Conservation (phyloP, 306 rosid genomes). For the Fagus crenata region DNA sequence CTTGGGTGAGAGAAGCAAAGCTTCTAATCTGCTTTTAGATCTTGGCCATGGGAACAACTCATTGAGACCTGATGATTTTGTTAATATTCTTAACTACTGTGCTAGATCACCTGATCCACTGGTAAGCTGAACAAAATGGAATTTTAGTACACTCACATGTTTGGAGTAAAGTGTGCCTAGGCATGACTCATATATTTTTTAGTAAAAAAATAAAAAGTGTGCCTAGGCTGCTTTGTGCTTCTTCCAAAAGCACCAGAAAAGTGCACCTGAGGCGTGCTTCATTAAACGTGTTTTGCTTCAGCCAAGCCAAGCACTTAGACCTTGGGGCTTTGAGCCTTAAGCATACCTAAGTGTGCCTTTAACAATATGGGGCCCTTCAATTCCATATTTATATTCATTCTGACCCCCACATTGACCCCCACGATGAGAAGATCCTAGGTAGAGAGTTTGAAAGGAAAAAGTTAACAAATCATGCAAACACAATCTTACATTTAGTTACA, state of each 20-base stretch:
- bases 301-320: no score
- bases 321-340: no score
- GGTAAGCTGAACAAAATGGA: conserved; percentile 49
- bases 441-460: background rate
- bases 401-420: background rate
- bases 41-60: conserved; percentile 49
- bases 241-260: no score
- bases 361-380: background rate
- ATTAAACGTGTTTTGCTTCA: no score
- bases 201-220: no score
- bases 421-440: background rate
- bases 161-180: no score
- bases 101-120: conserved; percentile 72
- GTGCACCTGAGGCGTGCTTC: no score
- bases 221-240: no score
- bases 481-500: background rate
- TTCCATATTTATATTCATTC: background rate
- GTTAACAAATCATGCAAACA: background rate
- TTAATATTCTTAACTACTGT: conserved; percentile 60
- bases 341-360: no score
- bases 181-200: no score
- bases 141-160: background rate
- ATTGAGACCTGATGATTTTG: conserved; percentile 56
- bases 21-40: conserved; percentile 59
- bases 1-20: conserved; percentile 56